Base-by-base conservation (phyloP, 2,329 filamentous ascomycete genomes). In the Fusarium clavum region DNA sequence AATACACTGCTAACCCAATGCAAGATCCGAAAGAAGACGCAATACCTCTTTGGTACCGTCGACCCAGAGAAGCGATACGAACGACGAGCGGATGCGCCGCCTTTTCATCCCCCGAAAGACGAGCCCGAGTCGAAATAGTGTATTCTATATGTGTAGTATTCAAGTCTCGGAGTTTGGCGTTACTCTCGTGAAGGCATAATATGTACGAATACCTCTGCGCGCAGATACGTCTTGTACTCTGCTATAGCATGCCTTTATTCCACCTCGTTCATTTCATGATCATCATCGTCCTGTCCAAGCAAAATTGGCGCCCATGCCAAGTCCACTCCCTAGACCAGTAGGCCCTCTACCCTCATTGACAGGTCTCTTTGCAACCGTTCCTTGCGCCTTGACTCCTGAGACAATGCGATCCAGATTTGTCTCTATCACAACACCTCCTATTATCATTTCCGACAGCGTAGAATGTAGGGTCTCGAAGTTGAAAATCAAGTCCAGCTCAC, bases 381-480 rank as follows among this genome's bases (percentile, higher is more conserved):
- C 92, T 77, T 94, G 92, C 11, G 89, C 87, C 61, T 85, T 90
- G 8, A 98, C 95, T 2, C 93, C 94, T 34, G 93, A 88, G 7
- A 98, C 92, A 57, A 98, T 96, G 79, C 91, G 91, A 61, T 97
- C 94, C 66, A 97, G 82, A 75, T 91, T 93, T 32, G 95, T 98
- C 83, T 98, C 95, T 25, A 98, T 90, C 18, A 98, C 95, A 16
- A 98, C 94, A 2, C 95, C 95, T 16, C 95, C 95, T 18, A 97
- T 93, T 60, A 98, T 92, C 93, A 98, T 97, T 85, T 98, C 95
- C 61, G 90, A 91, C 12, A 98, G 84, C 18, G 94, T 90, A 11
- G 95, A 92, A 83, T 99, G 96, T 76, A 99, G 85, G 18, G 94
- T 97, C 86, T 99, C 96, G 75, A 97, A 99, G 79, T 98, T 98